phyloP scores from a whole-genome alignment of 2,329 filamentous ascomycete genomes.

The Diplodia intermedia region DNA sequence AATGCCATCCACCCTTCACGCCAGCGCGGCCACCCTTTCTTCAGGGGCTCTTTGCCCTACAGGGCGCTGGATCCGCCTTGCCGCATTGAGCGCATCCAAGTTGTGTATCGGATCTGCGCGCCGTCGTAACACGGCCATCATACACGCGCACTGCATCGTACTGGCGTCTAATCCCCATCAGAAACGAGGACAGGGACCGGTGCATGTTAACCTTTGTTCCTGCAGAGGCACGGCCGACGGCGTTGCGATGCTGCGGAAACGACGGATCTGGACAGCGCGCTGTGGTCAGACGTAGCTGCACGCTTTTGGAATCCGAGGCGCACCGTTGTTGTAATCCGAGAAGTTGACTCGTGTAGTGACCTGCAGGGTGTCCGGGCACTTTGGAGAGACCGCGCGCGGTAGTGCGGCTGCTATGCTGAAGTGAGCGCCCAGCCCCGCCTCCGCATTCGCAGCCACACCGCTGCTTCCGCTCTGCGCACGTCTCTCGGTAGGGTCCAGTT shows the following conservation, averaged over 20 bases:
- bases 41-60: slow-evolving; percentile 17
- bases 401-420: not conserved
- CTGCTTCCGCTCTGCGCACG: slow-evolving; percentile 21
- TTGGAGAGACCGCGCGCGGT: not conserved
- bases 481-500: slow-evolving; percentile 11
- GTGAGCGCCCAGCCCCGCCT: slow-evolving; percentile 4
- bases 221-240: not conserved
- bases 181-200: not conserved
- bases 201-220: slow-evolving; percentile 14
- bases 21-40: slow-evolving; percentile 21
- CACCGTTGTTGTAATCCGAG: not conserved
- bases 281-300: slow-evolving; percentile 7
- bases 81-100: not conserved
- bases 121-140: slow-evolving; percentile 13
- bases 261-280: slow-evolving; percentile 10
- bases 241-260: slow-evolving; percentile 1
- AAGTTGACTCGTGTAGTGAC: not conserved
- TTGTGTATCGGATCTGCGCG: not conserved
- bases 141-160: not conserved
- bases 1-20: slow-evolving; percentile 18
- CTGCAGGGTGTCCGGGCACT: not conserved
- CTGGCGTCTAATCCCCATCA: slow-evolving; percentile 12
- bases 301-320: not conserved
- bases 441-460: slow-evolving; percentile 19
- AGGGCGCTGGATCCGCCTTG: slow-evolving; percentile 17